Conservation (phyloP, 306 rosid species). For the Calophaca sinica region DNA sequence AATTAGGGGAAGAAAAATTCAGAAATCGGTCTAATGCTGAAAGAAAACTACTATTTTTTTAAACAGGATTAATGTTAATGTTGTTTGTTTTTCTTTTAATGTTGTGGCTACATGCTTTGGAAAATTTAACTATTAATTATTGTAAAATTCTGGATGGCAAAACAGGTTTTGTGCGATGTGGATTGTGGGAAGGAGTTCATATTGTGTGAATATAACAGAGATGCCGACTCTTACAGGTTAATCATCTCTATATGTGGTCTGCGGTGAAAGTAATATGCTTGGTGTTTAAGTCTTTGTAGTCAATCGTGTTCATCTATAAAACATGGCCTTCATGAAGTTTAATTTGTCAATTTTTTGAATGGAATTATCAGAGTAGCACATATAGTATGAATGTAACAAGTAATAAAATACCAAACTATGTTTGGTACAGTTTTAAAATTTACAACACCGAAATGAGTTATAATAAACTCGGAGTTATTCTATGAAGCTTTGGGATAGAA, state of each 20-base stretch:
- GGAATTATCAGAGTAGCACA: conserved; percentile 11
- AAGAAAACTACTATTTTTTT: neutral
- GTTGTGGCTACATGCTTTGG: conserved; percentile 1
- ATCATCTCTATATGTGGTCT: conserved; percentile 21
- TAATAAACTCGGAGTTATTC: neutral
- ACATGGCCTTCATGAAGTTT: neutral
- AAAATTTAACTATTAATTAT: neutral
- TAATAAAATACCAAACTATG: neutral
- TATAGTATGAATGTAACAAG: conserved; percentile 11
- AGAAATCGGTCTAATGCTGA: neutral
- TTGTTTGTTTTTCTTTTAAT: too few relatives aligned
- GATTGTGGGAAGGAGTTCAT: conserved; percentile 86
- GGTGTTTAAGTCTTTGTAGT: neutral
- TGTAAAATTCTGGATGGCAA: conserved; percentile 31
- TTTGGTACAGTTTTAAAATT: neutral
- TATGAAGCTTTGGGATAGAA: neutral
- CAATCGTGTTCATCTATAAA: neutral
- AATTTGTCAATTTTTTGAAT: neutral
- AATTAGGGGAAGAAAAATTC: neutral
- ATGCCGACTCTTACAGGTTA: conserved; percentile 95
- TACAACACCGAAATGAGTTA: neutral
- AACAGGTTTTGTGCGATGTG: conserved; percentile 73
- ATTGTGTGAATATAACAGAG: conserved; percentile 95
- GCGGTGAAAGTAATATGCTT: neutral
- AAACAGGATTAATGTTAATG: neutral